Percentiles rank a stretch among this genome's conserved stretches.
Conservation (phyloP, 225 moss, liverwort and hornwort genomes). For the Sphagnum tenellum region DNA sequence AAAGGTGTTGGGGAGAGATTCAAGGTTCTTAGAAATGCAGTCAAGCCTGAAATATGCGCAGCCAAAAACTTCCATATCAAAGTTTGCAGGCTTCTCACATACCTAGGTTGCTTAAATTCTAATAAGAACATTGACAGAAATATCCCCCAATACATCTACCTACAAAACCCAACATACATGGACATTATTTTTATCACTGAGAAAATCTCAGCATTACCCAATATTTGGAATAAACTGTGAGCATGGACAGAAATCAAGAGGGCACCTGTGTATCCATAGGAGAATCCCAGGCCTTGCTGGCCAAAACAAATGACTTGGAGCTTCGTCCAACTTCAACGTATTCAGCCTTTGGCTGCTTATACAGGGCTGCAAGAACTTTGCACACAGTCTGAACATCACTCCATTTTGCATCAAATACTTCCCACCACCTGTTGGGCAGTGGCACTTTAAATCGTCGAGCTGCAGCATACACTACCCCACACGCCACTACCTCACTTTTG, state of each 20-base stretch:
- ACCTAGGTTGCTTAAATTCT: no score
- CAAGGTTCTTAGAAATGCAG: no score
- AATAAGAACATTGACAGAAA: no score
- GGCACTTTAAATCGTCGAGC: conserved; percentile 73
- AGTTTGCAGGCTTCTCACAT: no score
- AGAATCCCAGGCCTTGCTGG: conserved; percentile 88
- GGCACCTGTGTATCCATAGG: conserved; percentile 59
- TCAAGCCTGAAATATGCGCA: no score
- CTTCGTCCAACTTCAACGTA: conserved; percentile 90
- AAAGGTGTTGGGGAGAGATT: no score
- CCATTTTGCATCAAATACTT: conserved; percentile 93
- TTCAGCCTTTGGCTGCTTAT: conserved; percentile 64
- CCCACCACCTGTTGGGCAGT: conserved; percentile 89
- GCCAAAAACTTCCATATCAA: no score
- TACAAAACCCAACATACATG: no score
- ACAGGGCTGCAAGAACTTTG: conserved; percentile 78
- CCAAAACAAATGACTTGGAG: conserved; percentile 87
- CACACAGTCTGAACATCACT: conserved; percentile 82
- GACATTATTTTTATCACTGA: no score
- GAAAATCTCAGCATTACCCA: no score
- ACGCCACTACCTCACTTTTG: conserved; percentile 89
- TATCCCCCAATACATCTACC: no score
- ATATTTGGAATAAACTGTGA: no score
- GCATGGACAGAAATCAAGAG: background rate
- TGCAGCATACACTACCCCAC: conserved; percentile 95